These are phyloP conservation scores for Plenodomus biglobosus DNA, from an alignment of 2,329 filamentous ascomycete species.

Conservation along the genomic window DNA sequence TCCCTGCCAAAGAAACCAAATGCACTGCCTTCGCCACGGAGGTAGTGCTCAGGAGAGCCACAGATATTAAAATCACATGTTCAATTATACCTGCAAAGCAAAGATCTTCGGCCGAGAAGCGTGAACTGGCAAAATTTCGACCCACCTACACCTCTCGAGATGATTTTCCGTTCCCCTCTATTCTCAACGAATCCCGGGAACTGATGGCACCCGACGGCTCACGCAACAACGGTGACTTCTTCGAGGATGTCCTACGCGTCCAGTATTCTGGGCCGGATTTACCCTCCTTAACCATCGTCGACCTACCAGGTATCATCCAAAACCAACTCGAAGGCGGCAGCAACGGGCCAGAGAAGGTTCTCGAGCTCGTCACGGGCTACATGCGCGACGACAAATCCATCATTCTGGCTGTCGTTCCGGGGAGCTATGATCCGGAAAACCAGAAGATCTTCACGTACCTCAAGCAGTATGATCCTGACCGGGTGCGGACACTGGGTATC, in stretches of 20 bases:
- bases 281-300: constrained; percentile 56
- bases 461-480: constrained; percentile 35
- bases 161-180: constrained; percentile 41
- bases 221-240: constrained; percentile 10
- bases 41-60: constrained; percentile 54
- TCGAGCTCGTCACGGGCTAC: constrained; percentile 49
- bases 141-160: constrained; percentile 19
- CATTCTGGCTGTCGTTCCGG: constrained; percentile 49
- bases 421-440: constrained; percentile 41
- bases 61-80: constrained; percentile 45
- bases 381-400: constrained; percentile 49
- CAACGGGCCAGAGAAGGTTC: constrained; percentile 50
- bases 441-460: constrained; percentile 11
- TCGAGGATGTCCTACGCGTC: constrained; percentile 33
- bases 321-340: constrained; percentile 48
- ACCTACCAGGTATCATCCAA: constrained; percentile 59
- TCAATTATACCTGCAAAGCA: constrained; percentile 42
- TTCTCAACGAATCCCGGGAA: constrained; percentile 56
- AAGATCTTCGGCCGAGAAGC: constrained; percentile 12
- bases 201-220: constrained; percentile 44
- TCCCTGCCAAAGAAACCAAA: constrained; percentile 56
- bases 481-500: constrained; percentile 47
- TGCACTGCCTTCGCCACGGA: constrained; percentile 66
- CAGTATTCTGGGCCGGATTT: constrained; percentile 35
- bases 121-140: constrained; percentile 21